A percentile compares a stretch with the other conserved stretches of the same genome.
These are phyloP conservation scores for Hondaea fermentalgiana DNA, from an alignment of 108 stramenopile genomes.

Conservation along the genomic window DNA sequence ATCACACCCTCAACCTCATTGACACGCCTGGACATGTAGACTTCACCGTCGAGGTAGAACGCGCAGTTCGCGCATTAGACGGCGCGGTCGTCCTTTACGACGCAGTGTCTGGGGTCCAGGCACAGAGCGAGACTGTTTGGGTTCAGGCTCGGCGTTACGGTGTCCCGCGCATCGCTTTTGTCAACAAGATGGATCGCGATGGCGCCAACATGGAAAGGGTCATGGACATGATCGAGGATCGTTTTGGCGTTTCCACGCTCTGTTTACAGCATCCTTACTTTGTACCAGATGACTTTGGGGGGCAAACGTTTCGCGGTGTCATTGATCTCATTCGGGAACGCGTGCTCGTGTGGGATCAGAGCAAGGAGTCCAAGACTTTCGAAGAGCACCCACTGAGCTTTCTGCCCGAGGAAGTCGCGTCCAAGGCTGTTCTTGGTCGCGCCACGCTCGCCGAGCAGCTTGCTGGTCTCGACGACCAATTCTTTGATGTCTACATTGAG, in stretches of 20 bases:
- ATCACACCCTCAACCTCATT: conserved; percentile 90
- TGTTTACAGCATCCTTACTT: conserved; percentile 38
- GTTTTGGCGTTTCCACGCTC: conserved; percentile 42
- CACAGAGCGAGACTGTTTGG: conserved; percentile 97
- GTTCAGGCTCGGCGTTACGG: conserved; percentile 88
- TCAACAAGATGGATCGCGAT: conserved; percentile 97
- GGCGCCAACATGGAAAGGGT: conserved; percentile 78
- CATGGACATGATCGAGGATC: conserved; percentile 58
- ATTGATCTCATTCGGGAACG: conserved; percentile 86
- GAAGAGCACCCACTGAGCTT: not conserved
- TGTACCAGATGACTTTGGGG: conserved; percentile 5
- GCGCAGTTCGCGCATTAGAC: conserved; percentile 88
- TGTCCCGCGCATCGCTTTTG: conserved; percentile 75
- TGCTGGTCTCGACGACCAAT: conserved; percentile 71
- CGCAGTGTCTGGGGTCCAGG: conserved; percentile 96
- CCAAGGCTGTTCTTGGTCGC: not conserved
- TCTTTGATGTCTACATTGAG: conserved; percentile 69
- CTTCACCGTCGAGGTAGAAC: conserved; percentile 92
- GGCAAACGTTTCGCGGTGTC: conserved; percentile 73
- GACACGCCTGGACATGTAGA: conserved; percentile 99
- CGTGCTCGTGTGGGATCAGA: conserved; percentile 70
- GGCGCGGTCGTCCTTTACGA: conserved; percentile 91
- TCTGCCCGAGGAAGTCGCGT: not conserved
- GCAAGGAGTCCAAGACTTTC: not conserved
- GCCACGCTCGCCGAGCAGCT: conserved; percentile 53